Evolutionary conservation across 2,329 filamentous ascomycete species (phyloP), one percentile per base, ranked within the genome.

Genomic region (Rhytidhysteron rufulum): DNA sequence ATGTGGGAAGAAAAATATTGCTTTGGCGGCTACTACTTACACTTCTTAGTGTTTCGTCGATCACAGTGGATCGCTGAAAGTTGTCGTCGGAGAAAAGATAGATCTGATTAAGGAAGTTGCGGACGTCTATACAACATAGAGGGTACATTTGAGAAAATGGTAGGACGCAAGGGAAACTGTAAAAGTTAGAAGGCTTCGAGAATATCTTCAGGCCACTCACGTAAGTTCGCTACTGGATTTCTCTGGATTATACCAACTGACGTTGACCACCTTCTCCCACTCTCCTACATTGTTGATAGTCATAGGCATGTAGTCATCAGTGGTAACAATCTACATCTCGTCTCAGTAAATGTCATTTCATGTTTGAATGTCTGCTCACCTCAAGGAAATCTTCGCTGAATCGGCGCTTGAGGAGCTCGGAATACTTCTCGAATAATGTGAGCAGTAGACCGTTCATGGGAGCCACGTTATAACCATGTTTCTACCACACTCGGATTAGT

Each of bases 301-400:
- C 93, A 98, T 97, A 2, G 93, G 94, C 91, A 98, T 98, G 67
- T 98, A 98, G 66, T 98, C 93, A 62, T 98, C 93, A 1, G 88
- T 96, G n/a, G 87, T 75, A 18, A 85, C 80, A 51, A 85, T 84
- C 70, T 37, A 13, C 4, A 20, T 10, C 77, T 43, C 18, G 8
- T 19, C 29, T 17, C 17, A 40, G 21, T 6, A 29, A 15, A 33
- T 7, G 17, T n/a, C 3, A 45, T 33, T 50, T 41, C 18, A 36
- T 16, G 34, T 13, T 48, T 37, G 59, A 86, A 84, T 72, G 24
- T 3, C 7, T n/a, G 20, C 35, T 37, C 4, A 37, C 35, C 20
- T 97, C 91, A 62, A 94, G 85, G 61, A 98, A 98, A 65, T 97
- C 91, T 51, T 94, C 87, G 61, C 88, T 95, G 58, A 97, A 98